Evolutionary conservation across 2,329 filamentous ascomycete species (phyloP), one percentile per base, ranked within the genome.

Genomic region (Aureobasidium sp.): DNA sequence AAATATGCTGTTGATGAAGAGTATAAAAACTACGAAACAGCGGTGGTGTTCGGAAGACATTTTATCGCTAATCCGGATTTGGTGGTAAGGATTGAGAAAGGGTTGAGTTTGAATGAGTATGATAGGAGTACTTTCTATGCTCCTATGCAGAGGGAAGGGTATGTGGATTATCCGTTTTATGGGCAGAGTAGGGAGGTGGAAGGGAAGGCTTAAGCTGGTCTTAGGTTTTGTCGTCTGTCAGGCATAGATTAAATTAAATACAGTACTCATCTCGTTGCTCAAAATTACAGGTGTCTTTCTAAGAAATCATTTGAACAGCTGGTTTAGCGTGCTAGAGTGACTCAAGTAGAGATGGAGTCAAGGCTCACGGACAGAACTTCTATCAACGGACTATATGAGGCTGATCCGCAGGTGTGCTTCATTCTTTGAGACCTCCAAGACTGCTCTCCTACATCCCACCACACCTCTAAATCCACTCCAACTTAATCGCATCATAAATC

Each of bases 31-130:
- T 71, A 73, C 27, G 75, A 80, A 53, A 65, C 80, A 11, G 70
- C 70, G 16, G 72, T 79, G 16, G 77, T 76, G 1, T 80, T 81
- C 66, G 79, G 79, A 5, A 66, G 79, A 15, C 75, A 75, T 55
- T 82, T 79, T 61, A 79, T 81, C 64, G 73, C 74, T 34, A 82
- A 75, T 7, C 79, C 79, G 5, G 79, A 82, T 66, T 67, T 82
- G 25, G 73, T 75, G 4, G 79, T 73, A 64, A 70, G 78, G 44
- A 57, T 82, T 25, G 62, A 73, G 65, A 69, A 78, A 59, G 75
- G 75, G 0, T 69, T 81, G 11, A 70, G 72, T 34, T 69, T 81
- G 47, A 73, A 68, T 13, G 66, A 70, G 49, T 81, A 80, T 65
- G 69, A 81, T 65, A 69, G 79, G 9, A 68, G 71, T 36, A 76